These are phyloP conservation scores for Apiotrichum akiyoshidainum DNA, from an alignment of 1,284 basidiomycete genomes.

Conservation along the genomic window DNA sequence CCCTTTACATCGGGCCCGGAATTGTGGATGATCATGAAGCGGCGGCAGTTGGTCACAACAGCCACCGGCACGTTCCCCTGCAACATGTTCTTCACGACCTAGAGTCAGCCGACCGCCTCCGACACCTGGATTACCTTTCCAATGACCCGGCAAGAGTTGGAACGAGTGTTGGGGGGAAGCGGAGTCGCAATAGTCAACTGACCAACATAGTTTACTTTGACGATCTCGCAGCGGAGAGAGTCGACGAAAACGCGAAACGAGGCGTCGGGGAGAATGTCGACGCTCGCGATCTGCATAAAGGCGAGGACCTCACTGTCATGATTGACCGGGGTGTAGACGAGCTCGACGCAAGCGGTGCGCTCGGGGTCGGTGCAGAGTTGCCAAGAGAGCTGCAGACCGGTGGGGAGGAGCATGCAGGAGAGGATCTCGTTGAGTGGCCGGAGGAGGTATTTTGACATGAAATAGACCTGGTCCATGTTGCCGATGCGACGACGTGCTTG, in stretches of 20 bases:
- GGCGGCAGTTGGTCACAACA: constrained; percentile 16
- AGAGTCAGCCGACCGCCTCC: not conserved
- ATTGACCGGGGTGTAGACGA: constrained; percentile 3
- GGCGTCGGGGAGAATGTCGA: not conserved
- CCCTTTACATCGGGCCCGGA: not conserved
- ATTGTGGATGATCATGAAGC: constrained; percentile 7
- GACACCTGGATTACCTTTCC: not conserved
- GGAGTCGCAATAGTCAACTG: not conserved
- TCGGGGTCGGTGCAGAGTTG: not conserved
- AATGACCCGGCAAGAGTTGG: not conserved
- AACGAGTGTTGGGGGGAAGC: not conserved
- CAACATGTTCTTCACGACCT: constrained; percentile 5
- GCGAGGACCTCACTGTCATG: not conserved
- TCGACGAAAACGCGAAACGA: constrained; percentile 3
- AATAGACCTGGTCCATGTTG: not conserved
- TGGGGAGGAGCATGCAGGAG: constrained; percentile 11
- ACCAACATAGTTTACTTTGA: constrained; percentile 3
- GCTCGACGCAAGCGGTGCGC: constrained; percentile 2
- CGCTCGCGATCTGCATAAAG: not conserved
- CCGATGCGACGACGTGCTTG: not conserved
- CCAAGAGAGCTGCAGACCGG: constrained; percentile 13
- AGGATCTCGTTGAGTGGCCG: constrained; percentile 18
- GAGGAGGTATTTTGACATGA: constrained; percentile 11
- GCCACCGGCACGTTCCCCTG: not conserved
- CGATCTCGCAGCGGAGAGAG: constrained; percentile 1